These are phyloP conservation scores for Trametes versicolor DNA, from an alignment of 1,284 basidiomycete genomes.

Conservation along the genomic window DNA sequence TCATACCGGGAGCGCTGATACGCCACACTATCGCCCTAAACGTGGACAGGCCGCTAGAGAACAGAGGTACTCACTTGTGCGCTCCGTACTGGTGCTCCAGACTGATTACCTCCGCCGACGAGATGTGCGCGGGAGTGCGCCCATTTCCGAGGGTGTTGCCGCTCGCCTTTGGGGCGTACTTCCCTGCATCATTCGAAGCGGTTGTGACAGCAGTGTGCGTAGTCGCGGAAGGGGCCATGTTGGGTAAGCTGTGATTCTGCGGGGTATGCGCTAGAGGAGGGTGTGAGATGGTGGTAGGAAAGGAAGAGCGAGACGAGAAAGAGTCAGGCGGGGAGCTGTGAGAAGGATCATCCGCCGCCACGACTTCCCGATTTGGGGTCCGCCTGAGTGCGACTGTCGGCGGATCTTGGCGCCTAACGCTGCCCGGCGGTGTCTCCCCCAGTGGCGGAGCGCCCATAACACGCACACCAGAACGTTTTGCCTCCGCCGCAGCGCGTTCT, in stretches of 20 bases:
- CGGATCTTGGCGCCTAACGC: constrained; percentile 34
- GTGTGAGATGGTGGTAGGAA: constrained; percentile 25
- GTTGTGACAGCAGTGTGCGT: constrained; percentile 15
- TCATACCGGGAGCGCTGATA: constrained; percentile 21
- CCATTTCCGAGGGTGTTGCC: constrained; percentile 28
- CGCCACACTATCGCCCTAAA: constrained; percentile 23
- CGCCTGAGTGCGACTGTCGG: constrained; percentile 19
- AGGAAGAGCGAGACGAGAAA: constrained; percentile 17
- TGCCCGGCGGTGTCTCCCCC: background rate
- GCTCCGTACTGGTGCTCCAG: constrained; percentile 88
- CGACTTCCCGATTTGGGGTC: constrained; percentile 20
- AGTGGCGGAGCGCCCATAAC: constrained; percentile 17
- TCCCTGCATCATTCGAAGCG: constrained; percentile 18
- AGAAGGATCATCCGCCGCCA: constrained; percentile 24
- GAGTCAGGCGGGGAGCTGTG: background rate
- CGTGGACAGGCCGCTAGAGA: constrained; percentile 11
- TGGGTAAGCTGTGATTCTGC: background rate
- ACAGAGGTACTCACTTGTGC: constrained; percentile 78
- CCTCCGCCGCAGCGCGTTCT: constrained; percentile 2
- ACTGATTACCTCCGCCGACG: constrained; percentile 77
- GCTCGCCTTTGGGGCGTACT: constrained; percentile 19
- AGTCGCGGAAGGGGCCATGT: constrained; percentile 32
- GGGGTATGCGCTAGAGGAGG: constrained; percentile 1
- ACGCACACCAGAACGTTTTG: constrained; percentile 21
- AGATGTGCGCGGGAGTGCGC: constrained; percentile 44